A percentile compares a stretch with the other conserved stretches of the same genome.
Evolutionary conservation across 768 basidiomycete genomes (phyloP).

Genomic region (Leccinellum luteum): DNA sequence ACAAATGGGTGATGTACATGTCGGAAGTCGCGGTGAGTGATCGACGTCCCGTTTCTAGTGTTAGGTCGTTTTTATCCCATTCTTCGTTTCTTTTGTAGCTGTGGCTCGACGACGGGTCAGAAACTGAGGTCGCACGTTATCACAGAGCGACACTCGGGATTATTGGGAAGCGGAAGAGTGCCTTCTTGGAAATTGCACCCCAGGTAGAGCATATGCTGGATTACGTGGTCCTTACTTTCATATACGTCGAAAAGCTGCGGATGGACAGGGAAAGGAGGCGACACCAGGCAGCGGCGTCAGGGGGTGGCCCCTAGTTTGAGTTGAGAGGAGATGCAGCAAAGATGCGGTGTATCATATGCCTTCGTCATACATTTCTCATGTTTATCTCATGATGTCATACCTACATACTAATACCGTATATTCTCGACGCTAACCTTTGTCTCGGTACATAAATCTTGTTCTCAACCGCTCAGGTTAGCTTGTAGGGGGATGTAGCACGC

Average conservation of each 20-base stretch:
- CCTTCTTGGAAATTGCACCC: constrained; percentile 22
- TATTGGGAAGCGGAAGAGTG: constrained; percentile 19
- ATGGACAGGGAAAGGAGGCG: constrained; percentile 29
- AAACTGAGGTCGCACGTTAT: constrained; percentile 16
- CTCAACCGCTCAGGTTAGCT: too few relatives aligned
- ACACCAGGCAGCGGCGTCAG: constrained; percentile 7
- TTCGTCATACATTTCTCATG: too few relatives aligned
- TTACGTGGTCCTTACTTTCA: constrained; percentile 27
- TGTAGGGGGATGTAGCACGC: too few relatives aligned
- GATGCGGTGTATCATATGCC: too few relatives aligned
- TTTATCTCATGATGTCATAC: too few relatives aligned
- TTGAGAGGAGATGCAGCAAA: too few relatives aligned
- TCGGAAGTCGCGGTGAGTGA: constrained; percentile 13
- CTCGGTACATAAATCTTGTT: too few relatives aligned
- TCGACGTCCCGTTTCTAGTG: background rate
- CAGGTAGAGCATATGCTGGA: constrained; percentile 25
- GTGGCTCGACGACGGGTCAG: constrained; percentile 16
- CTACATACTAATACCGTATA: too few relatives aligned
- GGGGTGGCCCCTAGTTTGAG: constrained; percentile 12
- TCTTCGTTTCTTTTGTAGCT: constrained; percentile 4
- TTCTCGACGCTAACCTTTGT: too few relatives aligned
- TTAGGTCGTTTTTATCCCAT: background rate
- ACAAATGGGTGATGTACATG: constrained; percentile 29
- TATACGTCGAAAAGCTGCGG: constrained; percentile 31
- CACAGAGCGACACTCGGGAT: constrained; percentile 26